Base-by-base conservation (phyloP, 2,329 filamentous ascomycete genomes). In the Diaporthe velutina region DNA sequence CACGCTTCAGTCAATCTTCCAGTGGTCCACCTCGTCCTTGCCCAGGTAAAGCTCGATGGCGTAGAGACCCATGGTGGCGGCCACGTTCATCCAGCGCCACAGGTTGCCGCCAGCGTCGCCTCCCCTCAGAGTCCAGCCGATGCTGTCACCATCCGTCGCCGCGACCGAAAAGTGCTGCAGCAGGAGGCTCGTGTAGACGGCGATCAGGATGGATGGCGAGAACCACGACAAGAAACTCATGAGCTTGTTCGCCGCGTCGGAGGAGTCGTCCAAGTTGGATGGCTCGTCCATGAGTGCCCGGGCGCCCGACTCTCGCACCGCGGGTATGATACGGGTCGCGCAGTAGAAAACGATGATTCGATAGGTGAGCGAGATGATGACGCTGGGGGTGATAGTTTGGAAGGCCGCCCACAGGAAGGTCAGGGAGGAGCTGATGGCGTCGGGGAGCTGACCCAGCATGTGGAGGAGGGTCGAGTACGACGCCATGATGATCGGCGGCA, bases 401-500 rank as follows among this genome's bases (percentile, higher is more conserved):
- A 98, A 94, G 30, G 97, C 97, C 15, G 96, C 96, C 74, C 96
- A 92, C 78, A 98, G 91, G 80, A 98, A 95, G 77, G 93, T 94
- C 80, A 98, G 93, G 0, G 93, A 93, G 0, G 95, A 96, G 83
- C 94, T 94, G 5, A 97, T 92, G 38, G 94, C 95, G 4, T 90
- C 93, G 3, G 95, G 96, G n/a, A 98, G 88, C 5, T 93, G 93
- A 73, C 94, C 94, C 50, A 98, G 87, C 61, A 96, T 90, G 79
- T 97, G 94, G 61, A 98, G 88, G 57, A 98, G 87, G 0, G 96
- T 98, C 35, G 95, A 96, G 84, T 98, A 98, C 9, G 96, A 98
- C 7, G 96, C 97, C 96, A 98, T 98, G 83, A 99, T 96, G 77
- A 98, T 95, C 0, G 97, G 97, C 19, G 97, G 97, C 57, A 99